Evolutionary conservation across 129 eudicot genomes (phyloP), one percentile per base, ranked within the genome.

Genomic region (Helichrysum umbraculigerum): DNA sequence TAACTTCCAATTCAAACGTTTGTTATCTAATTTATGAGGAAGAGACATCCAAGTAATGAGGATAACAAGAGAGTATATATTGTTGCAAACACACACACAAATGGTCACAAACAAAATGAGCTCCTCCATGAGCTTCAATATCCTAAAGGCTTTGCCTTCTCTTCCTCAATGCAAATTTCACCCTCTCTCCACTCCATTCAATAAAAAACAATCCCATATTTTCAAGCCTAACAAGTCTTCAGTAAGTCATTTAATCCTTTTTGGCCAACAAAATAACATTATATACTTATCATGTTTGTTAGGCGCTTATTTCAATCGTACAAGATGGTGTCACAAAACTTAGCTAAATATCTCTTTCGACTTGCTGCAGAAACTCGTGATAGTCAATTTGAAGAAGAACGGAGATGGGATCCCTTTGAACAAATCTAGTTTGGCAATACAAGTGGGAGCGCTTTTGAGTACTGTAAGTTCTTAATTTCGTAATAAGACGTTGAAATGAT

Each of bases 121-220:
- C 85, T 80, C 80, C 82, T 77, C 88, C 60, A 39, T 88, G 86
- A 86, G 88, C 84, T 83, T 83, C 83, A 83, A 76, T 73, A 68
- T 84, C 83, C 93, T 88, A 76, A 88, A 80, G 85, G 92, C 97
- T 84, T 74, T 88, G 78, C 97, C 92, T 81, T 76, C 87, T 79
- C 82, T 91, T 72, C 73, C 77, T 75, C 84, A 64, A 47, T 69
- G 79, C 80, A 84, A 72, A 74, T 78, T 74, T 21, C 82, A 73
- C 59, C 69, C 87, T 58, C 76, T 83, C 68, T 65, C 61, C 66
- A 82, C 79, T 47, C 44, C 76, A 19, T 81, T 78, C 72, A 70
- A 65, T 32, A 77, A 72, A 58, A 88, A 76, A 32, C 85, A 76
- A 65, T 30, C 85, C n/a, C 78, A 29, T 56, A 57, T 68, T 59